These are phyloP conservation scores for Microbotryomycetes sp. DNA, from an alignment of 1,284 basidiomycete genomes.

Conservation along the genomic window DNA sequence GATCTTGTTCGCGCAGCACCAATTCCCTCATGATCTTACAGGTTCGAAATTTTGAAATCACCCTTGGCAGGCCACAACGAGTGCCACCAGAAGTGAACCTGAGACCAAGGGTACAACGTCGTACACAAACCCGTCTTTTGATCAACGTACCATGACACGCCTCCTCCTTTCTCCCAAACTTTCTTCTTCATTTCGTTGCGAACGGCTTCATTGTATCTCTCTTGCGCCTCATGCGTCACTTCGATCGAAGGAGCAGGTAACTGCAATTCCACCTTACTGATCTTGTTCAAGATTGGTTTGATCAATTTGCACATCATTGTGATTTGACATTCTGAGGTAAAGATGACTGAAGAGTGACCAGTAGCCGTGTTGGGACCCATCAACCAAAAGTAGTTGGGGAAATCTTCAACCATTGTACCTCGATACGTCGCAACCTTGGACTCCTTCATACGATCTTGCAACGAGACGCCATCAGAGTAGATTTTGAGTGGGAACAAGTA, in stretches of 20 bases:
- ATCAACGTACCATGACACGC: constrained; percentile 33
- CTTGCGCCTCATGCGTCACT: constrained; percentile 22
- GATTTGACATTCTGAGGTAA: constrained; percentile 31
- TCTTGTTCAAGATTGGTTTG: constrained; percentile 14
- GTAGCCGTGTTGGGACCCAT: constrained; percentile 32
- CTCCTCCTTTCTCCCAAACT: constrained; percentile 31
- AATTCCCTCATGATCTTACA: background rate
- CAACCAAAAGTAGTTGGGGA: constrained; percentile 30
- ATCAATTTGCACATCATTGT: constrained; percentile 25
- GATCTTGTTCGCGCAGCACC: no score
- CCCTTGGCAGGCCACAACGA: constrained; percentile 13
- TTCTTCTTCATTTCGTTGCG: constrained; percentile 26
- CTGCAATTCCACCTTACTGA: background rate
- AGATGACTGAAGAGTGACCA: constrained; percentile 32
- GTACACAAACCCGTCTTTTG: constrained; percentile 22
- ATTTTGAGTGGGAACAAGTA: constrained; percentile 29
- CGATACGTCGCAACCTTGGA: constrained; percentile 20
- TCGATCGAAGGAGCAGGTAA: constrained; percentile 25
- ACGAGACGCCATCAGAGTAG: constrained; percentile 17
- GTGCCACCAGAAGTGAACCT: constrained; percentile 31
- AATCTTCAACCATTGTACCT: constrained; percentile 17
- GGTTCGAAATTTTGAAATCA: constrained; percentile 15
- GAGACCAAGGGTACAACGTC: constrained; percentile 27
- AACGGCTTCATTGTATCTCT: constrained; percentile 9
- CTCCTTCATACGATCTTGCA: constrained; percentile 13